Evolutionary conservation across 2,329 filamentous ascomycete genomes (phyloP), one percentile per base, ranked within the genome.

Genomic region (Stachybotrys chartarum): DNA sequence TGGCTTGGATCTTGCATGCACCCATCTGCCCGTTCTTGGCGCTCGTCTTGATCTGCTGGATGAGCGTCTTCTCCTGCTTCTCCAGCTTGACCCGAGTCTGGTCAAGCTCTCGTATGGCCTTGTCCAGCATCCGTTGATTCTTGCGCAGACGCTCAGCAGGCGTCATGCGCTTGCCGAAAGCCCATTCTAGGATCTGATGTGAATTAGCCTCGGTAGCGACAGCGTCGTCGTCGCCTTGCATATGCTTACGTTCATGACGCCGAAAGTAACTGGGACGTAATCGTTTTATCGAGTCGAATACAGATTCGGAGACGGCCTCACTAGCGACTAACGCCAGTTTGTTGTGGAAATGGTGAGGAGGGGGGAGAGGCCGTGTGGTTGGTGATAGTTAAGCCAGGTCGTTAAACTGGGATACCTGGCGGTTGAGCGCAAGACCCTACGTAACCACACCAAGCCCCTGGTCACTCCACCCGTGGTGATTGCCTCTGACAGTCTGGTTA

Each of bases 161-260:
- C 79, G 94, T 99, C 84, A 97, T 95, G 74, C 94, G 94, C 83
- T 97, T 97, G 63, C 94, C 94, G 70, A 99, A 99, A 45, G 93
- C 93, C 92, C 94, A 99, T 83, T 99, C 94, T 59, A 99, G 83
- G 70, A 97, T 90, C 90, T 97, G 65, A 49, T 14, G 45, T 30
- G 52, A 51, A 57, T 61, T 59, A 61, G 57, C 60, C 56, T 56
- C 42, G 54, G 35, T 54, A 54, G 56, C n/a, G 55, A 54, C 50
- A 52, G 56, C 47, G 56, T 54, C 46, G 51, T 51, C 52, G 49
- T 45, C 58, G 42, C 10, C 17, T 5, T 42, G 14, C 11, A 12
- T 58, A 17, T 35, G 66, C 78, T 58, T 65, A 84, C 83, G 71
- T 86, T 86, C 83, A 86, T 84, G 63, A 57, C 75, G 66, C 5